A percentile compares a stretch with the other conserved stretches of the same genome.
These are phyloP conservation scores for Diospyros kaki DNA, from an alignment of 148 eudicot species.

Conservation along the genomic window DNA sequence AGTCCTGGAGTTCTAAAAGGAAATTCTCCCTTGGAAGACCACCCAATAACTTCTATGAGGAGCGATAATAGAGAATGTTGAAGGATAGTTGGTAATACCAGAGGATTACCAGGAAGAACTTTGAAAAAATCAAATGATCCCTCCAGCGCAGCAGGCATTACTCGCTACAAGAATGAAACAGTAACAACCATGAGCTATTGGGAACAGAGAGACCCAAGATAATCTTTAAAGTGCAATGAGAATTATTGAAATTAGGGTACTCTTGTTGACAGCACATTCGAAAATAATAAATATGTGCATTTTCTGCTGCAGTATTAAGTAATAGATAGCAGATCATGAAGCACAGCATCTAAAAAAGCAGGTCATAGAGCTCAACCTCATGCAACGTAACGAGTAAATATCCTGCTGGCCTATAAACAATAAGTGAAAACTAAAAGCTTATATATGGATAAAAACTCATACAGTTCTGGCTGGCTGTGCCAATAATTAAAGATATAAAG, in stretches of 20 bases:
- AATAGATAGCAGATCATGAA: background rate
- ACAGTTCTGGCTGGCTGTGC: background rate
- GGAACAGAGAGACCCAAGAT: background rate
- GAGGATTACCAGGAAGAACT: constrained; percentile 61
- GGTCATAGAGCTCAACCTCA: background rate
- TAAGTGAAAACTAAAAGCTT: background rate
- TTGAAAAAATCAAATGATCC: constrained; percentile 75
- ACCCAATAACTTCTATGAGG: constrained; percentile 60
- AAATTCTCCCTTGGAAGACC: constrained; percentile 32
- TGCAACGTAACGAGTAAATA: background rate
- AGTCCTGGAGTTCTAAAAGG: constrained; percentile 42
- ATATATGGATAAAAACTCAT: background rate
- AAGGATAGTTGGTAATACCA: constrained; percentile 58
- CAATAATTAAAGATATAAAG: background rate
- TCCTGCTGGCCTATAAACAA: background rate
- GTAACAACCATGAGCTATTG: background rate
- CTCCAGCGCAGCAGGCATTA: constrained; percentile 51
- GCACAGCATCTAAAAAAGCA: background rate
- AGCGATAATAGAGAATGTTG: constrained; percentile 63
- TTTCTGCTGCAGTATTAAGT: constrained; percentile 2
- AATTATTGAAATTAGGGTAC: background rate
- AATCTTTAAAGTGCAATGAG: background rate
- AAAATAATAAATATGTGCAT: background rate
- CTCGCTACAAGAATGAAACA: constrained; percentile 41
- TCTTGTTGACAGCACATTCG: background rate